A percentile compares a stretch with the other conserved stretches of the same genome.
Evolutionary conservation across 805 yeast genomes (phyloP).

Genomic region (Candida morakotiae): DNA sequence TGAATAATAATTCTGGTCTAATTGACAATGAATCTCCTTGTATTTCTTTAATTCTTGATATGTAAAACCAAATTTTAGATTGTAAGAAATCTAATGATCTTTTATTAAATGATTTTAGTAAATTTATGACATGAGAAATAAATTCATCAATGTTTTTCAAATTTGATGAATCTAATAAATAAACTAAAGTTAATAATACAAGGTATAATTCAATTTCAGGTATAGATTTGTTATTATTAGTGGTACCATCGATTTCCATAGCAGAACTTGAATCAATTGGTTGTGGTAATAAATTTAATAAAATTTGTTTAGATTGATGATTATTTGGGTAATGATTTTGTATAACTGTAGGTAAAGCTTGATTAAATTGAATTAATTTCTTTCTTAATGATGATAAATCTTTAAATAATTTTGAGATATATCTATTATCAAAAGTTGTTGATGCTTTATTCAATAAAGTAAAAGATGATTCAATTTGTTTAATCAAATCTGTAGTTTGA

Average conservation of each 20-base stretch:
- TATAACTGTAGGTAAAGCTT: constrained; percentile 53
- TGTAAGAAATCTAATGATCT: constrained; percentile 81
- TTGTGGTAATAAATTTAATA: constrained; percentile 30
- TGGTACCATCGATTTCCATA: constrained; percentile 24
- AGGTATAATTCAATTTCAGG: constrained; percentile 82
- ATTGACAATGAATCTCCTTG: constrained; percentile 48
- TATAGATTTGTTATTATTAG: constrained; percentile 16
- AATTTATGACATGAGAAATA: constrained; percentile 47
- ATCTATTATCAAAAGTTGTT: constrained; percentile 76
- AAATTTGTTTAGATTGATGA: constrained; percentile 37
- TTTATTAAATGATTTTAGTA: constrained; percentile 65
- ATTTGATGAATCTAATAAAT: constrained; percentile 60
- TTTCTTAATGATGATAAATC: constrained; percentile 76
- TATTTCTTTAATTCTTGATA: constrained; percentile 73
- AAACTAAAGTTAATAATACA: constrained; percentile 75
- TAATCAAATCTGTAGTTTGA: constrained; percentile 17
- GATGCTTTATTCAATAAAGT: constrained; percentile 58
- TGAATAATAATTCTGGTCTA: constrained; percentile 66
- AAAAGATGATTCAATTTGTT: constrained; percentile 40
- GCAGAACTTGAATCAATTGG: constrained; percentile 14
- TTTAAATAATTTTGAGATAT: constrained; percentile 79
- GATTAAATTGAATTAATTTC: constrained; percentile 41
- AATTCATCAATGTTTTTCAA: constrained; percentile 48
- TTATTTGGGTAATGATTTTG: constrained; percentile 50
- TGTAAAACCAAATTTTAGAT: constrained; percentile 92